Percentiles rank a stretch among this genome's conserved stretches.
Evolutionary conservation across 1,139 yeast species (phyloP).

Genomic region (Candida frijolesensis): DNA sequence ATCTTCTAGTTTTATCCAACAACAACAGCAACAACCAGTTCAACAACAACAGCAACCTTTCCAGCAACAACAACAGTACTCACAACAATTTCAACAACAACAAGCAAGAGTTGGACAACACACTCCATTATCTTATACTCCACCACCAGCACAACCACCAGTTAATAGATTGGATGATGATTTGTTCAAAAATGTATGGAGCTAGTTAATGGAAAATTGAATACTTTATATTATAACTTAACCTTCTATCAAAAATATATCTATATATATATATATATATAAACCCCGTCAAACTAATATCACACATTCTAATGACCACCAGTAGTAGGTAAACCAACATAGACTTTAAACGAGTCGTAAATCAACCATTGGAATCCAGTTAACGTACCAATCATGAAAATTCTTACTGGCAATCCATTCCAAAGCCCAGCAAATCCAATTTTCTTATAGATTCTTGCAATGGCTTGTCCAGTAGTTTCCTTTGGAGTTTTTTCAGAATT

Average conservation of each 20-base stretch:
- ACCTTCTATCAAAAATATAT: not conserved
- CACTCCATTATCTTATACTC: slow-evolving; percentile 1
- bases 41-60: not conserved
- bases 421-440: slow-evolving; percentile 91
- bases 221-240: not conserved
- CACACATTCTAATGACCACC: slow-evolving; percentile 64
- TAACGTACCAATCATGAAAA: slow-evolving; percentile 93
- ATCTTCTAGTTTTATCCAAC: slow-evolving; percentile 34
- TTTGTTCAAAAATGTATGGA: slow-evolving; percentile 63
- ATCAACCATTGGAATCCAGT: slow-evolving; percentile 97
- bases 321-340: slow-evolving; percentile 89
- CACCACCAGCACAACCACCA: slow-evolving; percentile 10
- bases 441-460: slow-evolving; percentile 69
- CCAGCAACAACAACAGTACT: slow-evolving; percentile 10
- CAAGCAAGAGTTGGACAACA: slow-evolving; percentile 2
- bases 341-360: slow-evolving; percentile 91
- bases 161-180: slow-evolving; percentile 40
- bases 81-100: slow-evolving; percentile 1
- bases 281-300: too few species aligned
- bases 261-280: slow-evolving; percentile 16
- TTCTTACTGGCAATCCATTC: slow-evolving; percentile 94
- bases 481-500: slow-evolving; percentile 70
- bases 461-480: slow-evolving; percentile 69
- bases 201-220: slow-evolving; percentile 14
- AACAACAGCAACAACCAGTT: slow-evolving; percentile 21